phyloP scores from a whole-genome alignment of 208 protist genomes.

The Eutreptiella sp. region DNA sequence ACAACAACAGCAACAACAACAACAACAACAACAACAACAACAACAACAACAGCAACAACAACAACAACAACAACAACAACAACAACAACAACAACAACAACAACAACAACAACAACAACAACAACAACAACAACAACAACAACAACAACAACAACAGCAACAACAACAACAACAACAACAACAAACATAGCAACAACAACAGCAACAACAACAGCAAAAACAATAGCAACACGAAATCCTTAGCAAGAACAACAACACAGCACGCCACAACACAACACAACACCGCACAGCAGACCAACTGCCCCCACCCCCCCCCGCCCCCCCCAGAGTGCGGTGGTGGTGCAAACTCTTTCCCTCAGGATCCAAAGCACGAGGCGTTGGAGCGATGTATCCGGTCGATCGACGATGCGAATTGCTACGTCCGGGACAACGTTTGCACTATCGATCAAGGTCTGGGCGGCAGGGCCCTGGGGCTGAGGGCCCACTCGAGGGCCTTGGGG shows the following conservation, averaged over 20 bases:
- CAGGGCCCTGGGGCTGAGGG: background rate
- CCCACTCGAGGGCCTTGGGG: slow-evolving; percentile 5
- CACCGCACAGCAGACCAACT: too few relatives aligned
- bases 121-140: background rate
- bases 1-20: too few relatives aligned
- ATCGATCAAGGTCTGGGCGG: slow-evolving; percentile 33
- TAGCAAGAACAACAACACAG: too few relatives aligned
- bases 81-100: slow-evolving; percentile 8
- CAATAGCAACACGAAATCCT: too few relatives aligned
- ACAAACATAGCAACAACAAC: too few relatives aligned
- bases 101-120: slow-evolving; percentile 7
- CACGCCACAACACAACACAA: too few relatives aligned
- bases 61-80: slow-evolving; percentile 9
- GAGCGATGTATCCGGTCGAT: slow-evolving; percentile 85
- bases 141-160: background rate
- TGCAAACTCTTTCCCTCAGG: background rate
- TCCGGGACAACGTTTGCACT: slow-evolving; percentile 64
- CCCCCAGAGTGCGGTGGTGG: background rate
- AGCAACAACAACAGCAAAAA: too few relatives aligned
- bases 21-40: too few relatives aligned
- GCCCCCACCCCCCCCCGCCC: too few relatives aligned
- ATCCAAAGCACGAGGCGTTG: slow-evolving; percentile 29
- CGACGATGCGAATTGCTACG: slow-evolving; percentile 82
- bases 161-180: too few relatives aligned
- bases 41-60: background rate